These are phyloP conservation scores for Hypomyces perniciosus DNA, from an alignment of 2,329 filamentous ascomycete genomes.

Conservation along the genomic window DNA sequence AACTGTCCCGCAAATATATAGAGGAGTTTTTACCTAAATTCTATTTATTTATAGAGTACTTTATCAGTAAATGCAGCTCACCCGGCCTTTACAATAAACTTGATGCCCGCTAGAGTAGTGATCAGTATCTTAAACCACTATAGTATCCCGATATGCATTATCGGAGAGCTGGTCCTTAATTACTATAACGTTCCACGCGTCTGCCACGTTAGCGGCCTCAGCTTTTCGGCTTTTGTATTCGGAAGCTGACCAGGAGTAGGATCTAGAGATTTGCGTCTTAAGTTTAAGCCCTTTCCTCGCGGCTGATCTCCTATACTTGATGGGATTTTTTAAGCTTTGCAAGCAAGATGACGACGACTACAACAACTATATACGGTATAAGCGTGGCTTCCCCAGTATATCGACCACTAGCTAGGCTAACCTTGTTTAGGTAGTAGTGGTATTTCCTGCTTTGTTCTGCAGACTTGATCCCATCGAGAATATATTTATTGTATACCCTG, in stretches of 20 bases:
- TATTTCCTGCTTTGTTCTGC: constrained; percentile 15
- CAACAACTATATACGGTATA: constrained; percentile 22
- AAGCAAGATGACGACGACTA: constrained; percentile 6
- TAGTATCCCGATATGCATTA: constrained; percentile 7
- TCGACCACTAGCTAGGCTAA: constrained; percentile 12
- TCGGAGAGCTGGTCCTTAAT: constrained; percentile 13
- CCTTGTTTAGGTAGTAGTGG: constrained; percentile 10
- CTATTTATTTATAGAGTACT: background rate
- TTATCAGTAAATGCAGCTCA: background rate
- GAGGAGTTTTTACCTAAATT: background rate
- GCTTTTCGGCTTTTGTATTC: background rate
- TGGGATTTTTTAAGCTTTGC: constrained; percentile 13
- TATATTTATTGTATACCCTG: background rate
- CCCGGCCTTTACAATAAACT: background rate
- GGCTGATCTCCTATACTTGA: constrained; percentile 14
- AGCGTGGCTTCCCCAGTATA: constrained; percentile 17
- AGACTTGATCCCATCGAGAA: constrained; percentile 15
- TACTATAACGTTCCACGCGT: constrained; percentile 16
- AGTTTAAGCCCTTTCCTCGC: constrained; percentile 1
- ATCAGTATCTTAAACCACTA: constrained; percentile 8
- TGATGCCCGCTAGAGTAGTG: background rate
- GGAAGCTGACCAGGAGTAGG: background rate
- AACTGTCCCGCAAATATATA: too few relatives aligned
- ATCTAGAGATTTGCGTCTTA: background rate
- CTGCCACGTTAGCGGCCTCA: constrained; percentile 6